Evolutionary conservation across 192 early-diverging fungal genomes (phyloP), one percentile per base, ranked within the genome.

Genomic region (Backusella tarrabulga): DNA sequence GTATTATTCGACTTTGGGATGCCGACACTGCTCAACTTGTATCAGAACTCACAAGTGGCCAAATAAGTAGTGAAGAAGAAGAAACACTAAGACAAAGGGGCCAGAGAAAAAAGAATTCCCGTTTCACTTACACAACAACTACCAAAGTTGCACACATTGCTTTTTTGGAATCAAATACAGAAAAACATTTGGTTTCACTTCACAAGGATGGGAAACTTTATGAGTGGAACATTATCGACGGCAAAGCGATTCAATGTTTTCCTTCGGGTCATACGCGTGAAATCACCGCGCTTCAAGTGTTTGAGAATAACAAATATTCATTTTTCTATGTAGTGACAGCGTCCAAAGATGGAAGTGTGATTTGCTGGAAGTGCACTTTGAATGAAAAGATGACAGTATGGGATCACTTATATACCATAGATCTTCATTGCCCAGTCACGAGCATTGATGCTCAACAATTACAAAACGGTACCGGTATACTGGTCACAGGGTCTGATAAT

Each of bases 151-250:
- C 29, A 29, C 56, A 63, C 26, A 23, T 63, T 63, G 56, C 56
- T 63, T 63, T 63, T 29, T 63, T 63, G 56, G 56, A 63, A 29
- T 63, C 56, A 29, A 63, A 26, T 63, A 63, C 79, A 34, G 68
- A 80, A 46, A 71, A 80, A 34, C 74, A 75, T 19, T 32, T 83
- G 15, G 34, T 83, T 32, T 71, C 81, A 4, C 78, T 78, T 34
- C 44, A 81, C 40, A 75, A 77, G 36, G 73, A 71, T 68, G 78
- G 81, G 9, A 34, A 44, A 52, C 17, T 83, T 19, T 26, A 67
- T 1, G 81, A 83, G 71, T 83, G 81, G 78, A 72, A 83, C 34
- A 8, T 83, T 34, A 19, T 71, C 1, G 29, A 71, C 6, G 81
- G 81, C 11, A 78, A 83, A 40, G 74, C 63, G 19, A 54, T 79